Evolutionary conservation across 495 filamentous ascomycete genomes (phyloP).

Genomic region (Aspergillus homomorphus): DNA sequence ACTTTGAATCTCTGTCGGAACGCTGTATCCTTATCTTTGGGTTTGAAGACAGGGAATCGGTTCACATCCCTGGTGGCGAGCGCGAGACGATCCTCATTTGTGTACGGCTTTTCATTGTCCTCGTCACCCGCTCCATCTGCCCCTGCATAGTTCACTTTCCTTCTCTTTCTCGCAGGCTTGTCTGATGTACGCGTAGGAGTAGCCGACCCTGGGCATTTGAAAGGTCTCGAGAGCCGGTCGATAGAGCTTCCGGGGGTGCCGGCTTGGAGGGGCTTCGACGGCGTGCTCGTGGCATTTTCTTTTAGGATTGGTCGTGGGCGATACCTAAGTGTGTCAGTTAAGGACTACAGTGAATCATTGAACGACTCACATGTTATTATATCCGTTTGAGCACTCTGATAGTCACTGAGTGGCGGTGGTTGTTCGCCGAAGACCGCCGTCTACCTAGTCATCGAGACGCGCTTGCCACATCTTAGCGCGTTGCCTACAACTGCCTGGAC

Average conservation of each 20-base stretch:
- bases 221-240: conserved; percentile 78
- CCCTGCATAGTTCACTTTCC: conserved; percentile 85
- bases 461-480: conserved; percentile 20
- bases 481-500: conserved; percentile 21
- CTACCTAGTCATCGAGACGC: conserved; percentile 22
- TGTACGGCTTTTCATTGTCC: conserved; percentile 74
- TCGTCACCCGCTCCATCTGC: conserved; percentile 68
- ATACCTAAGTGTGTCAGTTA: conserved; percentile 36
- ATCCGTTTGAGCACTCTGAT: neutral
- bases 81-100: conserved; percentile 82
- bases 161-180: conserved; percentile 78
- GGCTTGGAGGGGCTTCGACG: conserved; percentile 30
- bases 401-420: neutral
- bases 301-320: conserved; percentile 32
- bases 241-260: conserved; percentile 48
- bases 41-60: conserved; percentile 83
- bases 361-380: conserved; percentile 18
- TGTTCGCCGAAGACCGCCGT: conserved; percentile 1
- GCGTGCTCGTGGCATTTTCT: conserved; percentile 36
- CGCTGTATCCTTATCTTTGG: conserved; percentile 78
- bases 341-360: no score
- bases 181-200: conserved; percentile 67
- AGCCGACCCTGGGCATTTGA: conserved; percentile 88
- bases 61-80: conserved; percentile 87
- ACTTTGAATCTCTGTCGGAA: conserved; percentile 84